Evolutionary conservation across 805 yeast species (phyloP).

Genomic region (Henningerozyma blattae): DNA sequence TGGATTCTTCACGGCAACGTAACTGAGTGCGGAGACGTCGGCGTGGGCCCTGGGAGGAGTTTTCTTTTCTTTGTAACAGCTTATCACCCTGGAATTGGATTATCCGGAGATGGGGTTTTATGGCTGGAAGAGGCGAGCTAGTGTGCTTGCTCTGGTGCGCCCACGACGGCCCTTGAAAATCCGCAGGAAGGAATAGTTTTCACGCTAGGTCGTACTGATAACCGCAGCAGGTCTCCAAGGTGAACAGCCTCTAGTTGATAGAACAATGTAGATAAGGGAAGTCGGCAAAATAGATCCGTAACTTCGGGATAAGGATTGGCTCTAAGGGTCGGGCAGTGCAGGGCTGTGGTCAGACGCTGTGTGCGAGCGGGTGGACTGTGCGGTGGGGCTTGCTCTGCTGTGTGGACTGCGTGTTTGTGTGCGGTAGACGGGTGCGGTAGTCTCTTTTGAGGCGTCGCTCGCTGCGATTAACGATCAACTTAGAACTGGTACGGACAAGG

Average conservation of each 20-base stretch:
- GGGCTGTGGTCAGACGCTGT: conserved; percentile 27
- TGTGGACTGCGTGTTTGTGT: conserved; percentile 19
- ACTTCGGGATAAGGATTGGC: conserved; percentile 34
- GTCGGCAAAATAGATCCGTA: conserved; percentile 34
- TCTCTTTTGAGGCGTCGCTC: conserved; percentile 20
- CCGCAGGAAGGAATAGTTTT: conserved; percentile 30
- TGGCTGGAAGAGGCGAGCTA: conserved; percentile 30
- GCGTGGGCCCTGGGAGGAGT: conserved; percentile 34
- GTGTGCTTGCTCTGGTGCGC: conserved; percentile 31
- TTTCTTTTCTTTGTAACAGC: conserved; percentile 32
- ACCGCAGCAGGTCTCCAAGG: conserved; percentile 37
- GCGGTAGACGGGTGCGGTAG: conserved; percentile 21
- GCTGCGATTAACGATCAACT: conserved; percentile 20
- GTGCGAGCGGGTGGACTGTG: conserved; percentile 21
- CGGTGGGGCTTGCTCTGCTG: conserved; percentile 16
- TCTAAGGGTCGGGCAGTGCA: conserved; percentile 31
- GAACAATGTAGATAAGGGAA: conserved; percentile 33
- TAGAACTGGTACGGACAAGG: conserved; percentile 24
- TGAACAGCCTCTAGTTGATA: conserved; percentile 35
- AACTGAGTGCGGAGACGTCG: conserved; percentile 32
- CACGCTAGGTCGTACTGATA: conserved; percentile 33
- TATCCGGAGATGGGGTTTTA: conserved; percentile 30
- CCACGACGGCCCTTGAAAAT: conserved; percentile 31
- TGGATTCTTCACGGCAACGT: conserved; percentile 32
- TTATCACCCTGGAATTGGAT: conserved; percentile 31